Conservation (phyloP, 495 filamentous ascomycete genomes). For the Podospora australis region DNA sequence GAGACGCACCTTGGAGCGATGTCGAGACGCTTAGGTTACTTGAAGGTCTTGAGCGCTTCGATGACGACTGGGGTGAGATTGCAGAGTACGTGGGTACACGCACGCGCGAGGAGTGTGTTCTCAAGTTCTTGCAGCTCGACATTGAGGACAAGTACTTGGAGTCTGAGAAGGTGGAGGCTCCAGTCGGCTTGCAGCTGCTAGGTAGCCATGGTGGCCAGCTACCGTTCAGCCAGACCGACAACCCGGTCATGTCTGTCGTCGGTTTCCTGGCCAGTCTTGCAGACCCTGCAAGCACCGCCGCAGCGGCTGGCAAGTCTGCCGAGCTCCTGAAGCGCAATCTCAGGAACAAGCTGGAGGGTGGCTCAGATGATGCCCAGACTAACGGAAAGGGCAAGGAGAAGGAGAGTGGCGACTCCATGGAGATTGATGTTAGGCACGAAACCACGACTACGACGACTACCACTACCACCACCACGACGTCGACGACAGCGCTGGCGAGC, state of each 20-base stretch:
- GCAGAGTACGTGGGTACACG: constrained; percentile 84
- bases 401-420: constrained; percentile 49
- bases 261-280: constrained; percentile 85
- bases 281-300: constrained; percentile 80
- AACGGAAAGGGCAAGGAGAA: constrained; percentile 50
- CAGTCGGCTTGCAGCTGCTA: constrained; percentile 54
- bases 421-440: constrained; percentile 43
- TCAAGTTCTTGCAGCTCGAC: constrained; percentile 88
- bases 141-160: constrained; percentile 88
- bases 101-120: constrained; percentile 91
- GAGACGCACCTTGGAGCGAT: constrained; percentile 84
- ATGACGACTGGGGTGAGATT: constrained; percentile 92
- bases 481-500: constrained; percentile 59
- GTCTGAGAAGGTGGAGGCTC: constrained; percentile 55
- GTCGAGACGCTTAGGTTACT: constrained; percentile 77
- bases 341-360: constrained; percentile 64
- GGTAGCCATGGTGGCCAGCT: constrained; percentile 62
- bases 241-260: constrained; percentile 91
- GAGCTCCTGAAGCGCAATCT: constrained; percentile 76
- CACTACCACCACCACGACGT: constrained; percentile 38
- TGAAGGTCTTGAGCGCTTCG: constrained; percentile 82
- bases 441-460: constrained; percentile 32
- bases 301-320: constrained; percentile 76
- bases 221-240: constrained; percentile 83
- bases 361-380: constrained; percentile 33